phyloP scores from a whole-genome alignment of 495 filamentous ascomycete genomes.

The Recurvomyces mirabilis region DNA sequence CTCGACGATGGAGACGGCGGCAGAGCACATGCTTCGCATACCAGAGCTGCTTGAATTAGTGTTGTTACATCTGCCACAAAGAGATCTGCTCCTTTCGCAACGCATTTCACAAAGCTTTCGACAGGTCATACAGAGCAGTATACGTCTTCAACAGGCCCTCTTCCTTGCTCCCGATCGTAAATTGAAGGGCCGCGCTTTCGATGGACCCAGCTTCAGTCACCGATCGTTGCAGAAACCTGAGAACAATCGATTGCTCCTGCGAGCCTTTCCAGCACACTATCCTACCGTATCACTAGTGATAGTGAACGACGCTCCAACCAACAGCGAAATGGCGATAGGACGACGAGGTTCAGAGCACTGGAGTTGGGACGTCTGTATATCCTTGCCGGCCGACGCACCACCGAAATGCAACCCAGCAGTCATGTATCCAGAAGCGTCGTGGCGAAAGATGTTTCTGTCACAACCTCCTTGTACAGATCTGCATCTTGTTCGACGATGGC shows the following conservation, averaged over 20 bases:
- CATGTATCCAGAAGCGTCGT: conserved; percentile 16
- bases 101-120: conserved; percentile 28
- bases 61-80: conserved; percentile 15
- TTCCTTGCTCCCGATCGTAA: conserved; percentile 22
- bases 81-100: conserved; percentile 21
- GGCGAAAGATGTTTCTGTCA: conserved; percentile 22
- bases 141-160: conserved; percentile 18
- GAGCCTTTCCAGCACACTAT: conserved; percentile 19
- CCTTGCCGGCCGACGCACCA: conserved; percentile 10
- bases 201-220: neutral
- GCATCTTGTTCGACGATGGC: conserved; percentile 20
- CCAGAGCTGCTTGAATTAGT: conserved; percentile 25
- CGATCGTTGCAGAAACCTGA: conserved; percentile 6
- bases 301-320: conserved; percentile 2
- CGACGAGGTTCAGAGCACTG: conserved; percentile 6
- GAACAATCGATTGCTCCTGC: conserved; percentile 19
- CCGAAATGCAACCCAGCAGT: conserved; percentile 3
- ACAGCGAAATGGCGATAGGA: neutral
- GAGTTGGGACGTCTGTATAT: conserved; percentile 18
- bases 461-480: conserved; percentile 20
- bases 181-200: conserved; percentile 4
- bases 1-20: conserved; percentile 1
- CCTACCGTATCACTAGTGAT: conserved; percentile 18
- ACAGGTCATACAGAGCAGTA: conserved; percentile 20
- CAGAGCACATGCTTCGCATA: conserved; percentile 12